Evolutionary conservation across 139 green algal species (phyloP), one percentile per base, ranked within the genome.

Genomic region (Micractinium conductrix): DNA sequence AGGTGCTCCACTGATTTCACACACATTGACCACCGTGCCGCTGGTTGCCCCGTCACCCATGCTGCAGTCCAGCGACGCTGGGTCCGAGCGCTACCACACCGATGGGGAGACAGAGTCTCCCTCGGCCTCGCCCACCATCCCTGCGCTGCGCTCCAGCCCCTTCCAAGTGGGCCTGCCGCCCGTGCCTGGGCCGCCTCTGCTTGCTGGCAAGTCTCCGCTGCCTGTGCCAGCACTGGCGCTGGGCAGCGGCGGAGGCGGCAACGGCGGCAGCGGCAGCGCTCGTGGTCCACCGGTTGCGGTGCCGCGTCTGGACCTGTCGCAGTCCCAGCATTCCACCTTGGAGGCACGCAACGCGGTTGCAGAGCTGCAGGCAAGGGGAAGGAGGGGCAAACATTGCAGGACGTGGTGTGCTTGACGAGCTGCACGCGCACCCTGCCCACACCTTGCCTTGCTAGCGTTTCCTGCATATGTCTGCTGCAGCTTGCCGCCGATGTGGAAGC

Each of bases 311-410:
- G 19, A 76, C 30, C 37, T 88, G 1, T 73, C 44, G 26, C 28
- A 43, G 8, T 86, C 78, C 24, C 48, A 80, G 50, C 65, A 81
- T 45, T 88, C 85, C 28, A 88, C 35, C 38, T 40, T 88, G 53
- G 85, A 88, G 78, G 37, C 30, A 9, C 74, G 85, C 45, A 85
- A 62, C 19, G 85, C 85, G 5, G 76, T 28, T 22, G 85, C 85
- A 14, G 78, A 88, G 79, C 40, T 88, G 65, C 78, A 84, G 78
- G 78, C 75, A 26, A 33, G n/a, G n/a, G n/a, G n/a, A n/a, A n/a
- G n/a, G n/a, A n/a, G n/a, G n/a, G n/a, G n/a, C n/a, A n/a, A n/a
- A n/a, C n/a, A n/a, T n/a, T n/a, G n/a, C n/a, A n/a, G n/a, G n/a
- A n/a, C n/a, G n/a, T n/a, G n/a, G n/a, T n/a, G n/a, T n/a, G n/a